Percentiles rank a stretch among this genome's conserved stretches.
Evolutionary conservation across 2,329 filamentous ascomycete genomes (phyloP).

Genomic region (Eutypa lata): DNA sequence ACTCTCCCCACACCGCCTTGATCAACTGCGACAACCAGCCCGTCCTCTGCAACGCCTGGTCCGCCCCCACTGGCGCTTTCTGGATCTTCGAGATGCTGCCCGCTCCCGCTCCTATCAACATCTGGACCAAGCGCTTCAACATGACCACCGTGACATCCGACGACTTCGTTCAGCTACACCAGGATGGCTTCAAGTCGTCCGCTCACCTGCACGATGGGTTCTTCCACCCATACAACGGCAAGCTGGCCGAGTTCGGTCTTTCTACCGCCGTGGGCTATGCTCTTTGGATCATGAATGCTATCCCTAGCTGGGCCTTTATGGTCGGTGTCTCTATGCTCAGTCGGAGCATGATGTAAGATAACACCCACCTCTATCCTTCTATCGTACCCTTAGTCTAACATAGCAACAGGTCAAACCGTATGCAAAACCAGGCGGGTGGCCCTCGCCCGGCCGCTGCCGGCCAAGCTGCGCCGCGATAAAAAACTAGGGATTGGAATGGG

Average conservation of each 20-base stretch:
- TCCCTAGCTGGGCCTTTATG: conserved; percentile 79
- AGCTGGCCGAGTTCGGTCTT: conserved; percentile 59
- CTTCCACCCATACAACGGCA: conserved; percentile 75
- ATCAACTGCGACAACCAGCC: conserved; percentile 74
- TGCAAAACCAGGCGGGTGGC: conserved; percentile 21
- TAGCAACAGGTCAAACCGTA: conserved; percentile 18
- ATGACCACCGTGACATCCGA: conserved; percentile 63
- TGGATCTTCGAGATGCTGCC: conserved; percentile 68
- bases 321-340: conserved; percentile 69
- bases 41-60: conserved; percentile 74
- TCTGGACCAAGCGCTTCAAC: conserved; percentile 67
- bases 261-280: conserved; percentile 64
- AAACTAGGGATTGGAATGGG: neutral
- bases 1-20: conserved; percentile 63
- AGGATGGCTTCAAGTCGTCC: conserved; percentile 42
- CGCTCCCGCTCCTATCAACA: conserved; percentile 58
- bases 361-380: neutral
- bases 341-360: conserved; percentile 72
- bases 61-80: conserved; percentile 59
- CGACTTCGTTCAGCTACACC: conserved; percentile 59
- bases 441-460: conserved; percentile 23
- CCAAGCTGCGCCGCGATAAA: conserved; percentile 23
- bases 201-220: conserved; percentile 54
- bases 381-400: neutral
- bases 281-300: conserved; percentile 62